A percentile compares a stretch with the other conserved stretches of the same genome.
phyloP scores from a whole-genome alignment of 768 basidiomycete species.

The Naganishia randhawae region DNA sequence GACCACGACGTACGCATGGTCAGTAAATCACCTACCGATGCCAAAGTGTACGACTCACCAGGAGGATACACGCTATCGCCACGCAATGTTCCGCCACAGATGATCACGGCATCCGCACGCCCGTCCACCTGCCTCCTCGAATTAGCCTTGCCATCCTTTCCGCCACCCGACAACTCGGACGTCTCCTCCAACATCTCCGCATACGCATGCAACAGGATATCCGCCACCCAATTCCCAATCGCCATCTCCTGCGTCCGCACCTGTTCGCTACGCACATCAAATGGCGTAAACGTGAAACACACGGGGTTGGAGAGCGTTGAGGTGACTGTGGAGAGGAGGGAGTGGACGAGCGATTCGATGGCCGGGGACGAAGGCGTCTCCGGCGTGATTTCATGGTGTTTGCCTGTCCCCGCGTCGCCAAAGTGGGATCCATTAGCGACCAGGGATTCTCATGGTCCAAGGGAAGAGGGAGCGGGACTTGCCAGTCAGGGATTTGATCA shows the following conservation, averaged over 20 bases:
- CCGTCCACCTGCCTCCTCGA: constrained; percentile 43
- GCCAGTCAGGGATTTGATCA: constrained; percentile 66
- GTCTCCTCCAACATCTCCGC: constrained; percentile 45
- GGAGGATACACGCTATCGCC: constrained; percentile 82
- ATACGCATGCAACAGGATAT: constrained; percentile 73
- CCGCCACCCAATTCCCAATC: constrained; percentile 69
- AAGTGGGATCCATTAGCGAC: too few species aligned
- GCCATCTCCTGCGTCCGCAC: constrained; percentile 70
- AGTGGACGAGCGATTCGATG: constrained; percentile 61
- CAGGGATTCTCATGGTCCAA: too few species aligned
- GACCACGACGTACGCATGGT: not conserved
- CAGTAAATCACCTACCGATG: not conserved
- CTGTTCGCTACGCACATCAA: constrained; percentile 71
- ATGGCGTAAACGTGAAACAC: constrained; percentile 63
- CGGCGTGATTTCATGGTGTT: constrained; percentile 63
- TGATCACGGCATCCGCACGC: constrained; percentile 75
- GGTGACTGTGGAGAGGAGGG: constrained; percentile 65
- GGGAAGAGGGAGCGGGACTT: not conserved
- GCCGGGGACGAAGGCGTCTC: constrained; percentile 58
- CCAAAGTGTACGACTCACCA: constrained; percentile 53
- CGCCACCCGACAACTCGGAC: too few species aligned
- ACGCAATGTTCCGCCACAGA: constrained; percentile 77
- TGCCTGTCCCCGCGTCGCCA: constrained; percentile 54
- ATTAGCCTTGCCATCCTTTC: constrained; percentile 60
- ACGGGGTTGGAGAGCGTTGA: constrained; percentile 69